A percentile compares a stretch with the other conserved stretches of the same genome.
Evolutionary conservation across 352 stramenopile species (phyloP).

Genomic region (Phytophthora cajani): DNA sequence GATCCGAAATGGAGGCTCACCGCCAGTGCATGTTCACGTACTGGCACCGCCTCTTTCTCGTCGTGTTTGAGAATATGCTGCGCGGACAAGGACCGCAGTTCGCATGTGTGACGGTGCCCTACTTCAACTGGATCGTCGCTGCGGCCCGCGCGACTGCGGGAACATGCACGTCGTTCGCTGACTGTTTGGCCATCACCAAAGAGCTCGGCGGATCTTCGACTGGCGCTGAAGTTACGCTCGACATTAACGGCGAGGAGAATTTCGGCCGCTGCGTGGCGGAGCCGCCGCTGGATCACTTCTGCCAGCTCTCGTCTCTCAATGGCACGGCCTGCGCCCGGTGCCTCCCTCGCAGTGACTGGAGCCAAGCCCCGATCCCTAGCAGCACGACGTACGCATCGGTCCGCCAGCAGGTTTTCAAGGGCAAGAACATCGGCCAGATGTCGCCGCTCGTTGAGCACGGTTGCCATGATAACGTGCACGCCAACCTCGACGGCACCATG

Average conservation of each 20-base stretch:
- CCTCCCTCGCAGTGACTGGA: slow-evolving; percentile 60
- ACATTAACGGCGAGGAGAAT: slow-evolving; percentile 52
- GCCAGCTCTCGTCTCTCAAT: slow-evolving; percentile 35
- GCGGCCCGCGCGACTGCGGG: slow-evolving; percentile 45
- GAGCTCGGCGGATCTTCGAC: slow-evolving; percentile 50
- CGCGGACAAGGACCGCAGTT: slow-evolving; percentile 56
- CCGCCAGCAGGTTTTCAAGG: slow-evolving; percentile 55
- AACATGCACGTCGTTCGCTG: slow-evolving; percentile 48
- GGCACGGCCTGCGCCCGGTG: slow-evolving; percentile 45
- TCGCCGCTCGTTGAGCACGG: slow-evolving; percentile 51
- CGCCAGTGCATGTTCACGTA: slow-evolving; percentile 78
- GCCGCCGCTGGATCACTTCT: slow-evolving; percentile 63
- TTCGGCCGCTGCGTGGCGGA: slow-evolving; percentile 48
- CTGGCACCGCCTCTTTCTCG: slow-evolving; percentile 77
- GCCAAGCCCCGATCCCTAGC: slow-evolving; percentile 28
- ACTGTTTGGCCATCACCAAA: slow-evolving; percentile 51
- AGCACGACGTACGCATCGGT: slow-evolving; percentile 54
- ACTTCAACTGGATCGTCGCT: slow-evolving; percentile 79
- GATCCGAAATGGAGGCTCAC: slow-evolving; percentile 21
- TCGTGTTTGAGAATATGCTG: slow-evolving; percentile 86
- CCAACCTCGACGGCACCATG: slow-evolving; percentile 55
- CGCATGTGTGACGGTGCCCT: slow-evolving; percentile 79
- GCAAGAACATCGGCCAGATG: slow-evolving; percentile 62
- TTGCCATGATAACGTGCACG: slow-evolving; percentile 71
- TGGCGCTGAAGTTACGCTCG: slow-evolving; percentile 25